Conservation (phyloP, 1,139 yeast genomes). For the Yamadazyma sp. region DNA sequence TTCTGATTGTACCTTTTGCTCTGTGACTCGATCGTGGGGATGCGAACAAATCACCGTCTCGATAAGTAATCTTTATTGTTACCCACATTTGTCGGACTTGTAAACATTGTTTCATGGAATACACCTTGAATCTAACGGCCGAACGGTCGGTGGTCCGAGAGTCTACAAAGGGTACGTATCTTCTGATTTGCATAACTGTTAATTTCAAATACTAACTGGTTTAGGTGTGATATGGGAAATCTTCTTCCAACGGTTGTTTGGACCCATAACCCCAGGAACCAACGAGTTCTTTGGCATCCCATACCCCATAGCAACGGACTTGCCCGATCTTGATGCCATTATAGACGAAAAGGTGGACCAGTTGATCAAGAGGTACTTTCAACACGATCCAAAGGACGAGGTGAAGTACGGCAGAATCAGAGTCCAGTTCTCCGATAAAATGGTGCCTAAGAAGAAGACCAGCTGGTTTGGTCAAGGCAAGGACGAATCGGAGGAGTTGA, state of each 20-base stretch:
- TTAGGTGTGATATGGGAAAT: conserved; percentile 64
- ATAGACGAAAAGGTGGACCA: conserved; percentile 43
- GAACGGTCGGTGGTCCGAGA: conserved; percentile 47
- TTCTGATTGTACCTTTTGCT: too few relatives aligned
- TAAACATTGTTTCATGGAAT: conserved; percentile 31
- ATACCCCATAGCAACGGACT: conserved; percentile 43
- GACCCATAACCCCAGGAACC: conserved; percentile 58
- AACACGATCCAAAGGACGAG: conserved; percentile 1
- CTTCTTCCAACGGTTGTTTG: conserved; percentile 70
- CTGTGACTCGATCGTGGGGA: too few relatives aligned
- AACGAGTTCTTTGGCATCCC: conserved; percentile 44
- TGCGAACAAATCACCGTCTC: too few relatives aligned
- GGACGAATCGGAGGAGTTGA: conserved; percentile 20
- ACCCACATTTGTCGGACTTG: too few relatives aligned
- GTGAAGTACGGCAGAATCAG: conserved; percentile 23
- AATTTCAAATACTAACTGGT: background rate
- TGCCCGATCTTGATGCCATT: conserved; percentile 43
- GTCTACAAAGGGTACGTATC: conserved; percentile 43
- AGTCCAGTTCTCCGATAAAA: conserved; percentile 30
- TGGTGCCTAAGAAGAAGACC: conserved; percentile 31
- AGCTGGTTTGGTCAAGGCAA: conserved; percentile 45
- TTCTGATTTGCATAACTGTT: background rate
- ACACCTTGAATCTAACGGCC: conserved; percentile 35
- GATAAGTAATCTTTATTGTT: too few relatives aligned
- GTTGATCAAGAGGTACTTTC: conserved; percentile 26